These are phyloP conservation scores for Corynespora cassiicola DNA, from an alignment of 2,329 filamentous ascomycete species.

Conservation along the genomic window DNA sequence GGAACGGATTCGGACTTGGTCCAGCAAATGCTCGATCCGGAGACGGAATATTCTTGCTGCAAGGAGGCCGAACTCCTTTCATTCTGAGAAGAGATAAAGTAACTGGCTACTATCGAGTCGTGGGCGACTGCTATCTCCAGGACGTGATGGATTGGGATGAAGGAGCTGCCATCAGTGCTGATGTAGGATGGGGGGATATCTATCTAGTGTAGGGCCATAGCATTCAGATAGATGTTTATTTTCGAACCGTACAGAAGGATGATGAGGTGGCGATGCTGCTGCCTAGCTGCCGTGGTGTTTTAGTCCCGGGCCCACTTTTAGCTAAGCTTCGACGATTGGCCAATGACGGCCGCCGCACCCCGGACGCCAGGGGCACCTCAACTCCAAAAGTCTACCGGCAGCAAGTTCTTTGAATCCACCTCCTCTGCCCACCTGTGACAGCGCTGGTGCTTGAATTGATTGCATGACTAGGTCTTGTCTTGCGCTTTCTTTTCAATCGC, in stretches of 20 bases:
- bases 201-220: neutral
- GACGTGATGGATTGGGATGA: conserved; percentile 9
- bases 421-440: too few relatives aligned
- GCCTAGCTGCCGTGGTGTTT: conserved; percentile 1
- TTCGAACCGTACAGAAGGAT: neutral
- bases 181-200: neutral
- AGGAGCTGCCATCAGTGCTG: too few relatives aligned
- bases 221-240: neutral
- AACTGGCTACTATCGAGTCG: conserved; percentile 3
- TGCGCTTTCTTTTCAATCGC: too few relatives aligned
- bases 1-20: conserved; percentile 8
- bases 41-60: conserved; percentile 14
- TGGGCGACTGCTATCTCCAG: conserved; percentile 16
- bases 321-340: neutral
- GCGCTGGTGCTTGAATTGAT: too few relatives aligned
- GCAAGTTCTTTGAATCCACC: too few relatives aligned
- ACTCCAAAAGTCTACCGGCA: too few relatives aligned
- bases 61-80: conserved; percentile 17
- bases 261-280: conserved; percentile 5
- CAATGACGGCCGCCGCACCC: neutral
- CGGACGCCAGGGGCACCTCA: too few relatives aligned
- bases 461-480: too few relatives aligned
- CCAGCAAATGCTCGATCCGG: conserved; percentile 8
- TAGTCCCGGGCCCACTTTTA: conserved; percentile 1
- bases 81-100: conserved; percentile 8